These are phyloP conservation scores for Corymbia maculata DNA, from an alignment of 345 rosid genomes.

Conservation along the genomic window DNA sequence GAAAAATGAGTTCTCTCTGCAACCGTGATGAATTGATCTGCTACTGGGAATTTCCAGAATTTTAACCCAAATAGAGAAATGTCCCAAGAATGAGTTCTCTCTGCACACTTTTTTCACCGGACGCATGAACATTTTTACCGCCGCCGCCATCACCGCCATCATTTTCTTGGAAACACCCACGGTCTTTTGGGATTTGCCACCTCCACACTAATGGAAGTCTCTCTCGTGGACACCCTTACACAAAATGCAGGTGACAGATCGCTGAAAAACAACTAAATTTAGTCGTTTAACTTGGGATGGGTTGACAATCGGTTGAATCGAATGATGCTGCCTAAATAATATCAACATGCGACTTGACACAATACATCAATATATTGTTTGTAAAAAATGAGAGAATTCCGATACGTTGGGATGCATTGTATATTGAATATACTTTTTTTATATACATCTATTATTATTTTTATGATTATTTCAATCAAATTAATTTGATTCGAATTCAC, in stretches of 20 bases:
- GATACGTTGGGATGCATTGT: too few species aligned
- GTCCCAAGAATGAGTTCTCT: background rate
- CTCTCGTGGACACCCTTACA: background rate
- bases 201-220: background rate
- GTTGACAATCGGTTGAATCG: background rate
- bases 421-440: too few species aligned
- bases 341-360: too few species aligned
- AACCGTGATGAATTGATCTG: background rate
- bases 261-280: background rate
- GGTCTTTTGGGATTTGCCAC: background rate
- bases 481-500: too few species aligned
- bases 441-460: too few species aligned
- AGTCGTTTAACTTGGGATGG: background rate
- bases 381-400: too few species aligned
- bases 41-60: background rate
- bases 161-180: background rate
- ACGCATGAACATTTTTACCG: background rate
- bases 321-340: background rate
- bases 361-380: too few species aligned
- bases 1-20: constrained; percentile 23
- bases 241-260: background rate
- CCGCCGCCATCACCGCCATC: background rate
- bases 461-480: too few species aligned
- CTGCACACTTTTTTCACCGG: background rate
- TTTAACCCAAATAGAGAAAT: background rate